These are phyloP conservation scores for Cladophialophora carrionii DNA, from an alignment of 2,329 filamentous ascomycete species.

Conservation along the genomic window DNA sequence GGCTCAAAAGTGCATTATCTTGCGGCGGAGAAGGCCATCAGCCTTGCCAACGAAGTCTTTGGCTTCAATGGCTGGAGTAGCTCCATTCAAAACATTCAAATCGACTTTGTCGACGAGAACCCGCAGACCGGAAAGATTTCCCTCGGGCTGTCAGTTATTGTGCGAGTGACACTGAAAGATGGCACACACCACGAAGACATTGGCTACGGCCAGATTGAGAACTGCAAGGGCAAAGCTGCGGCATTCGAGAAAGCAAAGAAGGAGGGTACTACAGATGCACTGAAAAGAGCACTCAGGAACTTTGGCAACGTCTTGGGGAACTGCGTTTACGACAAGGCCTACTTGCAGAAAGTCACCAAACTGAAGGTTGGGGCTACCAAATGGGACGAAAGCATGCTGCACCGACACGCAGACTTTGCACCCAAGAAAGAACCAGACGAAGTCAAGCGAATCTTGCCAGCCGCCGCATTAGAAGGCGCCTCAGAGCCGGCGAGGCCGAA, in stretches of 20 bases:
- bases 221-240: constrained; percentile 89
- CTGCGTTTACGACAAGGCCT: constrained; percentile 96
- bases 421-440: constrained; percentile 61
- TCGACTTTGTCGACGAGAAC: constrained; percentile 91
- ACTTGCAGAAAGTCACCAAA: constrained; percentile 84
- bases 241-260: constrained; percentile 99
- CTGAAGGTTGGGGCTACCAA: constrained; percentile 77
- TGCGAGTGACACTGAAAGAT: constrained; percentile 86
- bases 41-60: constrained; percentile 91
- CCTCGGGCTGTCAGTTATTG: constrained; percentile 84
- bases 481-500: constrained; percentile 41
- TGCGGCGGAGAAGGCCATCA: constrained; percentile 94
- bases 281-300: constrained; percentile 85
- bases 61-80: constrained; percentile 98
- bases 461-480: constrained; percentile 10
- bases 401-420: constrained; percentile 76
- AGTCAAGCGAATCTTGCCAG: constrained; percentile 40
- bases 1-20: constrained; percentile 91
- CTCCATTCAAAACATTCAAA: constrained; percentile 89
- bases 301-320: constrained; percentile 98
- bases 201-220: constrained; percentile 95
- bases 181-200: constrained; percentile 98
- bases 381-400: constrained; percentile 77
- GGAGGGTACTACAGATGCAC: constrained; percentile 89
- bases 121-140: constrained; percentile 76